Evolutionary conservation across 441 rosid species (phyloP).

Genomic region (Populus trichocarpa): DNA sequence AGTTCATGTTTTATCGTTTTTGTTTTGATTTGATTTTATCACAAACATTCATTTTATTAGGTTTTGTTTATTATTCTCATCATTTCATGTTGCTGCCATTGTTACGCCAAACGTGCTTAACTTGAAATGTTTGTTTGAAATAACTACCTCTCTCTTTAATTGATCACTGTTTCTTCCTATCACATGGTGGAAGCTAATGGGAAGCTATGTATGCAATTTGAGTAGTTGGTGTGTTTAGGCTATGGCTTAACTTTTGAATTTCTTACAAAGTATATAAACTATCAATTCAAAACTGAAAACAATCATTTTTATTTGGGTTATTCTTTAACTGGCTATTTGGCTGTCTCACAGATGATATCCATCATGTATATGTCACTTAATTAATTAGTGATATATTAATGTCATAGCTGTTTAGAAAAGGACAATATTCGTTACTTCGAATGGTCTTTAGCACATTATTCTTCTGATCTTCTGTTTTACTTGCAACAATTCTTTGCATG

Average conservation of each 20-base stretch:
- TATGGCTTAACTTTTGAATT: background rate
- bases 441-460: background rate
- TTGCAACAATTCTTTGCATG: background rate
- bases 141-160: background rate
- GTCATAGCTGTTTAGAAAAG: background rate
- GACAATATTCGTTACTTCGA: background rate
- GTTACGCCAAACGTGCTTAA: background rate
- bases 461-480: background rate
- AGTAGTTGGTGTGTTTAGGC: background rate
- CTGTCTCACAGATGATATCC: background rate
- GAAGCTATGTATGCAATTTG: background rate
- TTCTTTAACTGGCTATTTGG: background rate
- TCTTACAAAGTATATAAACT: background rate
- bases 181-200: background rate
- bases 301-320: background rate
- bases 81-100: background rate
- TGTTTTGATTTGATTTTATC: background rate
- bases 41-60: background rate
- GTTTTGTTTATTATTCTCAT: background rate
- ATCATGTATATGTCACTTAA: background rate
- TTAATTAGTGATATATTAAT: background rate
- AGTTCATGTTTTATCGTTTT: background rate
- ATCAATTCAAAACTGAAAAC: background rate
- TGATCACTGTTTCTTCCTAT: background rate
- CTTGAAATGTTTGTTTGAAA: conserved; percentile 1